phyloP scores from a whole-genome alignment of 1,139 yeast species.

The Kluyveromyces sp. region DNA sequence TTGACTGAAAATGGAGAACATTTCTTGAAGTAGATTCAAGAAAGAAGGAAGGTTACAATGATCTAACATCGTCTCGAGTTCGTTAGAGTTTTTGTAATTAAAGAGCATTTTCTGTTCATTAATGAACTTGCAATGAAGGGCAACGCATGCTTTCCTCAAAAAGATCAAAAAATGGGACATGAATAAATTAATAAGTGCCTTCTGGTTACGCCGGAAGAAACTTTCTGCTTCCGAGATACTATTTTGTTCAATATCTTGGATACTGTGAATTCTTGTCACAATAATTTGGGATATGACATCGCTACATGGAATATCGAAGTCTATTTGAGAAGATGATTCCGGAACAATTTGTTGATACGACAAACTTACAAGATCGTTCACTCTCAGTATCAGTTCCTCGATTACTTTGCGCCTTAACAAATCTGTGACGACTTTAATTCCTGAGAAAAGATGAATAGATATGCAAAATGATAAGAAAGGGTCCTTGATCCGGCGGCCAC shows the following conservation, averaged over 20 bases:
- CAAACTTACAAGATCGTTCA: neutral
- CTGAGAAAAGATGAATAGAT: neutral
- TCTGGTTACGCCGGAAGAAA: neutral
- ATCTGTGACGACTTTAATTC: neutral
- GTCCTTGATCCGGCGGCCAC: neutral
- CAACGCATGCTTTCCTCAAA: slow-evolving; percentile 2
- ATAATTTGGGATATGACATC: slow-evolving; percentile 3
- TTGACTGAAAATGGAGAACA: neutral
- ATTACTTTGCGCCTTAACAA: neutral
- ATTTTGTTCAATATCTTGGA: neutral
- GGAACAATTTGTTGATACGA: neutral
- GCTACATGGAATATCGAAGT: neutral
- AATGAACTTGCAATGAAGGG: neutral
- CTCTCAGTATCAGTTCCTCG: neutral
- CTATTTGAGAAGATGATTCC: neutral
- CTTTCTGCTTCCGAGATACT: neutral
- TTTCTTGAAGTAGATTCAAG: neutral
- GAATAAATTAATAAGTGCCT: neutral
- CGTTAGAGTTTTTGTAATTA: neutral
- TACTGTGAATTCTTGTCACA: neutral
- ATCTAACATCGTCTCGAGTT: slow-evolving; percentile 1
- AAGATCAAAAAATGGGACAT: neutral
- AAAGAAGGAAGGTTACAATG: slow-evolving; percentile 2
- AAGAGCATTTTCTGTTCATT: neutral
- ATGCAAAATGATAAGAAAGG: neutral